Percentiles rank a stretch among this genome's conserved stretches.
Evolutionary conservation across 208 protist genomes (phyloP).

Genomic region (Acanthamoeba culbertsoni): DNA sequence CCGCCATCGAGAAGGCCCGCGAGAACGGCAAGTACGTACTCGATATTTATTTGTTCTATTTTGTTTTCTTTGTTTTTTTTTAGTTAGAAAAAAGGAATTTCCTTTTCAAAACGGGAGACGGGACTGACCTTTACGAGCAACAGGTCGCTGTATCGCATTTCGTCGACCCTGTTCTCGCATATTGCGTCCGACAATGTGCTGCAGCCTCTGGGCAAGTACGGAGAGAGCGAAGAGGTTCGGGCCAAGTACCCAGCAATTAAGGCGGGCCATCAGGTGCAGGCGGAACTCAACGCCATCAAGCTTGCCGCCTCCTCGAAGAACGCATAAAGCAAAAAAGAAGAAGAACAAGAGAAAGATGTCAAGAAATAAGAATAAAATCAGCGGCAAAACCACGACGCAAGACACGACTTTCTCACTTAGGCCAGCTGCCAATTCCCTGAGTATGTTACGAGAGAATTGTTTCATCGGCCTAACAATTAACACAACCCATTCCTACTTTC

Average conservation of each 20-base stretch:
- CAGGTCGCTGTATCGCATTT: conserved; percentile 80
- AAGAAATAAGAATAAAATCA: too few relatives aligned
- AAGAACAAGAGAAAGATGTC: neutral
- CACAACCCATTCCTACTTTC: too few relatives aligned
- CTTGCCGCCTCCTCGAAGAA: neutral
- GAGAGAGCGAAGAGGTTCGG: neutral
- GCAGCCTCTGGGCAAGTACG: conserved; percentile 20
- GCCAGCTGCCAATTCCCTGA: too few relatives aligned
- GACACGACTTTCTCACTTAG: too few relatives aligned
- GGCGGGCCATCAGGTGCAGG: conserved; percentile 66
- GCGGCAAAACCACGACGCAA: too few relatives aligned
- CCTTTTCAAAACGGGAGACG: neutral
- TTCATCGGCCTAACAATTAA: too few relatives aligned
- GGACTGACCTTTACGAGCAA: neutral
- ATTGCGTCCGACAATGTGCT: conserved; percentile 76
- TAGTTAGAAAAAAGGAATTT: neutral
- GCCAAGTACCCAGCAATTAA: conserved; percentile 65
- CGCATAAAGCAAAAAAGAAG: neutral
- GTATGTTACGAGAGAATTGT: too few relatives aligned
- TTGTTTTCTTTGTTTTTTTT: neutral
- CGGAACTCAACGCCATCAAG: conserved; percentile 48
- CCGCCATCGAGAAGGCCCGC: conserved; percentile 19
- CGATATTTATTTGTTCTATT: neutral
- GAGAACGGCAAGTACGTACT: neutral
- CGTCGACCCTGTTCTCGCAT: conserved; percentile 84